Evolutionary conservation across 2,329 filamentous ascomycete species (phyloP).

Genomic region (Myriosclerotinia curreyana): DNA sequence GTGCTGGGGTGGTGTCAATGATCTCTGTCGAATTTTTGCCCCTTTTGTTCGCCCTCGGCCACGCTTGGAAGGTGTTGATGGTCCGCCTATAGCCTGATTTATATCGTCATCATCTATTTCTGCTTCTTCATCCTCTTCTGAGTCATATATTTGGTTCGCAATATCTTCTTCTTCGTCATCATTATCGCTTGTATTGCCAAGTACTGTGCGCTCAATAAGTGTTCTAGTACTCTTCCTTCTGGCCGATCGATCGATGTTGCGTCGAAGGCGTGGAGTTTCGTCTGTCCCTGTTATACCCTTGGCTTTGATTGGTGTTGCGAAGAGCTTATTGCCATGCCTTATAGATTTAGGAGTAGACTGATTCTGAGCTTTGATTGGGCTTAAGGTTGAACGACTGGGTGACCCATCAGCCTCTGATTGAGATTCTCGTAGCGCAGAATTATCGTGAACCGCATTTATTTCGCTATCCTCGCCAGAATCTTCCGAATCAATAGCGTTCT

Average conservation of each 20-base stretch:
- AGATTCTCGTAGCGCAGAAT: not conserved
- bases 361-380: slow-evolving; percentile 18
- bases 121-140: slow-evolving; percentile 48
- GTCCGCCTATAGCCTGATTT: slow-evolving; percentile 33
- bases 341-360: slow-evolving; percentile 30
- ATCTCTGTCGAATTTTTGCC: slow-evolving; percentile 51
- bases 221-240: slow-evolving; percentile 78
- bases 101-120: slow-evolving; percentile 40
- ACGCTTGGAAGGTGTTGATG: slow-evolving; percentile 53
- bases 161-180: slow-evolving; percentile 67
- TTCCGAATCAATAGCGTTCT: slow-evolving; percentile 3
- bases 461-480: slow-evolving; percentile 14
- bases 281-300: slow-evolving; percentile 24
- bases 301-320: slow-evolving; percentile 36
- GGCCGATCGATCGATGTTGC: slow-evolving; percentile 73
- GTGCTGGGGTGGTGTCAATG: slow-evolving; percentile 61
- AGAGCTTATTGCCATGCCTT: slow-evolving; percentile 32
- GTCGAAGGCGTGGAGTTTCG: slow-evolving; percentile 34
- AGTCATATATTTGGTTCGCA: slow-evolving; percentile 64
- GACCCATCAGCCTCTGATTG: slow-evolving; percentile 3
- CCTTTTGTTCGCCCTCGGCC: slow-evolving; percentile 46
- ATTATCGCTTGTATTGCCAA: slow-evolving; percentile 64
- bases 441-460: not conserved
- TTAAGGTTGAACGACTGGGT: slow-evolving; percentile 5
- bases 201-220: slow-evolving; percentile 68